Percentiles rank a stretch among this genome's conserved stretches.
These are phyloP conservation scores for Maudiozyma barnettii DNA, from an alignment of 805 yeast species.

Conservation along the genomic window DNA sequence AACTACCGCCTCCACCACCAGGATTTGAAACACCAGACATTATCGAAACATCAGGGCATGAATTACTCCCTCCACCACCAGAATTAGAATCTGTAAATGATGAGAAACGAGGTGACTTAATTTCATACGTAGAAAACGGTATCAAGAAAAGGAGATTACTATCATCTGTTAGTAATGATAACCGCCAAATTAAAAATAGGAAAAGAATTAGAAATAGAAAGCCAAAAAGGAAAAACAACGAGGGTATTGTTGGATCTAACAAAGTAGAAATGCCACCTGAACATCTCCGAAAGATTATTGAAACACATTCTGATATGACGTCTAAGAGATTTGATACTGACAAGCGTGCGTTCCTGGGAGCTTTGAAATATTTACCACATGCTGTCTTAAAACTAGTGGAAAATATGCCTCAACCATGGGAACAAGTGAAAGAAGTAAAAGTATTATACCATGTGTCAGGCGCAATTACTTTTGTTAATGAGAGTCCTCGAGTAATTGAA, in stretches of 20 bases:
- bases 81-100: constrained; percentile 2
- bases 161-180: not conserved
- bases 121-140: not conserved
- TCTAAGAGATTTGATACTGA: constrained; percentile 72
- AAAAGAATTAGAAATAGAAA: constrained; percentile 24
- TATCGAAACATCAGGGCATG: not conserved
- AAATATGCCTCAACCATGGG: constrained; percentile 99
- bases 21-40: constrained; percentile 4
- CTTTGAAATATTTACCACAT: constrained; percentile 91
- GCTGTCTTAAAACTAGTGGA: constrained; percentile 83
- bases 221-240: constrained; percentile 4
- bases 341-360: constrained; percentile 79
- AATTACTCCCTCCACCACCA: constrained; percentile 5
- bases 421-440: constrained; percentile 68
- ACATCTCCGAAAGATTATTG: constrained; percentile 75
- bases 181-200: constrained; percentile 12
- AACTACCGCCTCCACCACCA: constrained; percentile 25
- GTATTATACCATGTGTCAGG: constrained; percentile 88
- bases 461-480: constrained; percentile 91
- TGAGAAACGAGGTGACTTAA: not conserved
- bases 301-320: constrained; percentile 78
- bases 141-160: constrained; percentile 10
- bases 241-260: constrained; percentile 44
- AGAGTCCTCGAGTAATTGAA: constrained; percentile 81
- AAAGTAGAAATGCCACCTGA: constrained; percentile 89